Evolutionary conservation across 164 flowering plant species (phyloP), one percentile per base, ranked within the genome.

Genomic region (Vitis rupestris): DNA sequence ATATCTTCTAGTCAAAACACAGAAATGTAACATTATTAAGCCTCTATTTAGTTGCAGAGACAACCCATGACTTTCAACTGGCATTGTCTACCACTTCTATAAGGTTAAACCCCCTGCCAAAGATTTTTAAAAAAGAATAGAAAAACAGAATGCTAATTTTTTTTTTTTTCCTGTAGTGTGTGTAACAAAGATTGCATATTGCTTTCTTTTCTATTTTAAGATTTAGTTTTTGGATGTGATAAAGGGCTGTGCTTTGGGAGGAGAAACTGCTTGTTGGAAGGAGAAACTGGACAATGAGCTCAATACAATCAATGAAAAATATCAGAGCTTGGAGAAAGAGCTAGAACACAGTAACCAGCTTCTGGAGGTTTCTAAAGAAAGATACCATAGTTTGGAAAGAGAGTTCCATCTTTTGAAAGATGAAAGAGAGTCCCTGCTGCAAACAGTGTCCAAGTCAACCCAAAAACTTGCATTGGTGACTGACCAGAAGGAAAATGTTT

Each of bases 321-420:
- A 71, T 70, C 68, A 76, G 61, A 66, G 72, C 63, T 66, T 88
- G 78, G 86, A 85, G 76, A 80, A 70, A 68, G 84, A 88, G 70
- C 67, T 84, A 54, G 71, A 70, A 48, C 51, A 13, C 23, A 84
- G 70, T 66, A 82, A 79, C 69, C 79, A 87, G 81, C 80, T 80
- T 59, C 76, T 94, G 66, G 81, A 82, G 76, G 79, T 53, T 58
- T 80, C 83, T 31, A 85, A 82, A 65, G 87, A 81, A 66, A 86
- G 80, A 74, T 85, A 80, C 67, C 66, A 50, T 57, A 73, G 68
- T 66, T 76, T 92, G 84, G 97, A 92, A 71, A 83, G 66, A 57
- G 90, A 92, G 62, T 85, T 81, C 68, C 78, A 75, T 63, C 63
- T 65, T 50, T 37, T 94, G 80, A 83, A 80, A 77, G 88, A 84